phyloP scores from a whole-genome alignment of 2,329 filamentous ascomycete species.

The Colletotrichum simmondsii region DNA sequence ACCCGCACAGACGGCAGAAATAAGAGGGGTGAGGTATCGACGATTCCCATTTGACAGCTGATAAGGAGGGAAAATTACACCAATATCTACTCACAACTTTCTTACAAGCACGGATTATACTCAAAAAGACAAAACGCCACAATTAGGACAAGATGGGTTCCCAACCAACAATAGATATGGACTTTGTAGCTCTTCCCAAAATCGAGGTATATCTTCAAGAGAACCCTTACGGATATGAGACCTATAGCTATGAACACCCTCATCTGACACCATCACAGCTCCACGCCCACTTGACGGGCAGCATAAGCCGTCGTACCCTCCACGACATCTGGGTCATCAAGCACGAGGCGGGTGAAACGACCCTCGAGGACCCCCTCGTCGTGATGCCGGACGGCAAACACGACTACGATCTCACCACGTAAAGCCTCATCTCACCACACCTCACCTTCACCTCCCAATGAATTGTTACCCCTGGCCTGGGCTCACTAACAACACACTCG shows the following conservation, averaged over 20 bases:
- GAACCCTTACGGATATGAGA: constrained; percentile 1
- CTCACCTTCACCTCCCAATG: background rate
- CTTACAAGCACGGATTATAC: background rate
- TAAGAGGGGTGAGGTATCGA: too few species aligned
- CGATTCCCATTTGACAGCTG: background rate
- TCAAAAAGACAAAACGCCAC: background rate
- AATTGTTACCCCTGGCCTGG: too few species aligned
- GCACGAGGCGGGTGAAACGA: constrained; percentile 60
- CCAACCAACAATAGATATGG: constrained; percentile 42
- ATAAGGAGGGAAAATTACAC: background rate
- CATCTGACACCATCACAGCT: constrained; percentile 58
- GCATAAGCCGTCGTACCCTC: constrained; percentile 77
- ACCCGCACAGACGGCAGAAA: background rate
- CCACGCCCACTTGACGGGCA: constrained; percentile 84
- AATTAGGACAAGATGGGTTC: background rate
- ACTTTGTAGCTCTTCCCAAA: constrained; percentile 63
- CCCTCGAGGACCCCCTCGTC: constrained; percentile 74
- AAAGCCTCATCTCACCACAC: constrained; percentile 40
- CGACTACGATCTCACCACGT: constrained; percentile 77
- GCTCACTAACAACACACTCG: too few species aligned
- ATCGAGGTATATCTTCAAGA: constrained; percentile 58
- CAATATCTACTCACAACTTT: background rate
- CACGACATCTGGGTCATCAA: constrained; percentile 79
- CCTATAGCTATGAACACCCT: background rate
- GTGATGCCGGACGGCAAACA: constrained; percentile 78